Evolutionary conservation across 1,284 basidiomycete genomes (phyloP).

Genomic region (Papiliotrema fonsecae): DNA sequence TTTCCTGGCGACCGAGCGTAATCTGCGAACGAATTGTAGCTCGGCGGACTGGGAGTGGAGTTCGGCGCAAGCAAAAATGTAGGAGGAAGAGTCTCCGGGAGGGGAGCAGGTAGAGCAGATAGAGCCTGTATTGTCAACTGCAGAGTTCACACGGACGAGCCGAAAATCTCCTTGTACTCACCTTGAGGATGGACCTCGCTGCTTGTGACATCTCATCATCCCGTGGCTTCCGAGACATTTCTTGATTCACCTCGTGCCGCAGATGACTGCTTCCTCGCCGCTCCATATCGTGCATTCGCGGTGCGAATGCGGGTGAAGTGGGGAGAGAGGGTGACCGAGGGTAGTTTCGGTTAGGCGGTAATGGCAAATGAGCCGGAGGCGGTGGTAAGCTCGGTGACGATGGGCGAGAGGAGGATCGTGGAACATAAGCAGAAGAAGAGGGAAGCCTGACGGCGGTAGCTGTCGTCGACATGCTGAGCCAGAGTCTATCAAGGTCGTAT

Average conservation of each 20-base stretch:
- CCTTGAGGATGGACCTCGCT: conserved; percentile 33
- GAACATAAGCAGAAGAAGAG: not conserved
- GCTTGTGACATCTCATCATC: conserved; percentile 13
- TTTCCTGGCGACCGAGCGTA: conserved; percentile 7
- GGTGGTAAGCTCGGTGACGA: not conserved
- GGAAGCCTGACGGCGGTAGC: no score
- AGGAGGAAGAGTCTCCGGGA: conserved; percentile 26
- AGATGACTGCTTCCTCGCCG: conserved; percentile 18
- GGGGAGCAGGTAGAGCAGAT: conserved; percentile 30
- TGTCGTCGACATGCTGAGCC: no score
- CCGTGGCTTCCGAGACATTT: conserved; percentile 3
- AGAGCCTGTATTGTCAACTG: conserved; percentile 15
- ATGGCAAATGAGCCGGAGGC: not conserved
- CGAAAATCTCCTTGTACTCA: conserved; percentile 10
- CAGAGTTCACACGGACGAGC: not conserved
- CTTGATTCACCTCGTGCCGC: conserved; percentile 19
- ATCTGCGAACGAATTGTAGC: conserved; percentile 14
- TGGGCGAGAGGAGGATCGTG: not conserved
- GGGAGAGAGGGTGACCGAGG: conserved; percentile 1
- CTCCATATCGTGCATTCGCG: conserved; percentile 8
- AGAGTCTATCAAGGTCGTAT: no score
- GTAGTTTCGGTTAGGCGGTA: not conserved
- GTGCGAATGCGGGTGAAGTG: not conserved
- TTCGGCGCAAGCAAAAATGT: conserved; percentile 27
- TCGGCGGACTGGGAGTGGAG: conserved; percentile 14